Percentiles rank a stretch among this genome's conserved stretches.
Conservation (phyloP, 2,329 filamentous ascomycete genomes). For the Colletotrichum sp. region DNA sequence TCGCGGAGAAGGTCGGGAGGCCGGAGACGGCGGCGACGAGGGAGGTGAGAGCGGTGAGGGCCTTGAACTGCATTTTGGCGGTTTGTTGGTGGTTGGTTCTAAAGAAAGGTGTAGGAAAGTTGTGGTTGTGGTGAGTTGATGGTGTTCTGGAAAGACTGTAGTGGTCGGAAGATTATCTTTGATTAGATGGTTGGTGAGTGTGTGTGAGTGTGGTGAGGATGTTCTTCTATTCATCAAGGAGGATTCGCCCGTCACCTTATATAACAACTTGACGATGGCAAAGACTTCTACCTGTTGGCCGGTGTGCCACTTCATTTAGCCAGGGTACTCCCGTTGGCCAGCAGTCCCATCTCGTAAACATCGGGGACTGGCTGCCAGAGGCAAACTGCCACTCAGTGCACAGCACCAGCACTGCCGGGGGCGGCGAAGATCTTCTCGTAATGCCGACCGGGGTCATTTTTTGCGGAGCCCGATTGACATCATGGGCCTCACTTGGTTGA, state of each 20-base stretch:
- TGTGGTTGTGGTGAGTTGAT: neutral
- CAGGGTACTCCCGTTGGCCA: neutral
- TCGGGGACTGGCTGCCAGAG: neutral
- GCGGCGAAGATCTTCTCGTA: constrained; percentile 16
- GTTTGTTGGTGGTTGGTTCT: neutral
- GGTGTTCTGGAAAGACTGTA: constrained; percentile 6
- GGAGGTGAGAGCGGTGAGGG: constrained; percentile 27
- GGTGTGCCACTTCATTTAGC: neutral
- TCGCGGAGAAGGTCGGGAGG: neutral
- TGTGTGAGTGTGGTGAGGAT: neutral
- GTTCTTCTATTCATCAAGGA: accelerated
- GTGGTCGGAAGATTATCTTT: constrained; percentile 2
- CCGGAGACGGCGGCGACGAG: constrained; percentile 29
- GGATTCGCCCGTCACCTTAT: neutral
- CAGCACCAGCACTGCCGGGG: neutral
- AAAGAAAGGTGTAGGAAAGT: neutral
- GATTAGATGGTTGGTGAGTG: neutral
- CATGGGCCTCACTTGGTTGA: neutral
- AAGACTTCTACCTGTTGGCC: neutral
- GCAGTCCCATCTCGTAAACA: constrained; percentile 8
- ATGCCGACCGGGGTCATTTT: neutral
- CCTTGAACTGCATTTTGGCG: constrained; percentile 22
- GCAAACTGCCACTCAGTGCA: neutral
- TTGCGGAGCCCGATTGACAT: constrained; percentile 9
- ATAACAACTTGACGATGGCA: neutral